Evolutionary conservation across 2,329 filamentous ascomycete genomes (phyloP), one percentile per base, ranked within the genome.

Genomic region (Talaromyces sp.): DNA sequence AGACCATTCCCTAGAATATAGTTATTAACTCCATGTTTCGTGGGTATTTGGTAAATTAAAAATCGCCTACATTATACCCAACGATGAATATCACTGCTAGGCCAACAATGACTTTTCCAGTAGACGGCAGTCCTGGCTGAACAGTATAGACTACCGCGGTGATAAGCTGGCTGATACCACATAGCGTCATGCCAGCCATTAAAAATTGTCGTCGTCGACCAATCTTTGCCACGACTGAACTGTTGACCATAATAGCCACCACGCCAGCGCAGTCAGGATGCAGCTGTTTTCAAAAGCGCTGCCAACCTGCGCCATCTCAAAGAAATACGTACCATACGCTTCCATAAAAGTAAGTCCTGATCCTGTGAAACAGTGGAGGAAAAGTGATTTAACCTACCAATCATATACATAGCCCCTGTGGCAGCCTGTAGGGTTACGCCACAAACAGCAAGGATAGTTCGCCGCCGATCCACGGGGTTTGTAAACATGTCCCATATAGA

Each of bases 301-400:
- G 35, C 80, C 76, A 4, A 86, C 81, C 52, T 80, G 76, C 38
- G 83, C 82, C 80, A 85, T 85, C 65, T 81, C 78, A 68, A 86
- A 84, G 75, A 86, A 86, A 69, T 86, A 86, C 1, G 83, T 85
- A 26, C 78, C 77, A 64, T 82, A 83, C 1, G 80, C 82, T 83
- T 14, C 66, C 50, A 43, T 17, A 38, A 49, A 19, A 41, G n/a
- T 41, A 41, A 41, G 38, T 14, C 13, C 29, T 52, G 26, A 24
- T 58, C 19, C 31, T 10, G 13, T 27, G 7, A 8, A 29, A 14
- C 10, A 19, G 57, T 8, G 3, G 27, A 50, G 13, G 3, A 35
- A 35, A 19, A 26, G 7, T 21, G 21, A 8, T 26, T 17, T 2
- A 1, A 10, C 74, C 63, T 66, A 78, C 81, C 81, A 43, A 85